Percentiles rank a stretch among this genome's conserved stretches.
Conservation (phyloP, 208 protist species). For the Leptomonas pyrrhocoris region DNA sequence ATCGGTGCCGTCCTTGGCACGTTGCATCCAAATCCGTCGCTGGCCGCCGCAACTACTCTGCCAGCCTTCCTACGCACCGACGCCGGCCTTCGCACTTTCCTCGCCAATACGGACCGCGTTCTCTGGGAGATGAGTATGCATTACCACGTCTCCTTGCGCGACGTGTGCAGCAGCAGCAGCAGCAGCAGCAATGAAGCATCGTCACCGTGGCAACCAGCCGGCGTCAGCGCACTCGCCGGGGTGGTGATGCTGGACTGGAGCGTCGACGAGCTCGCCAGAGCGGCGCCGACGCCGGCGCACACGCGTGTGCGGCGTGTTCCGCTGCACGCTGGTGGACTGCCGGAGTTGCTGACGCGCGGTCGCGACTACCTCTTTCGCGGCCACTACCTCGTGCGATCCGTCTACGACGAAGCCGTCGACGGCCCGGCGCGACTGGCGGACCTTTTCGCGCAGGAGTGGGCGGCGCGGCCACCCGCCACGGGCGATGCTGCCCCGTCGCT, state of each 20-base stretch:
- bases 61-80: constrained; percentile 21
- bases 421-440: constrained; percentile 7
- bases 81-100: constrained; percentile 27
- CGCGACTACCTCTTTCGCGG: constrained; percentile 43
- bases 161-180: constrained; percentile 27
- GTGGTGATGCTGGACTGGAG: constrained; percentile 74
- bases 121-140: constrained; percentile 62
- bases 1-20: constrained; percentile 69
- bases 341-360: constrained; percentile 22
- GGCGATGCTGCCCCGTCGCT: constrained; percentile 7
- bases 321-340: constrained; percentile 21
- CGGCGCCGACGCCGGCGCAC: background rate
- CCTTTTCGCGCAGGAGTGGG: constrained; percentile 5
- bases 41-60: constrained; percentile 24
- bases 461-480: background rate
- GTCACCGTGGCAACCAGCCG: constrained; percentile 45
- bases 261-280: constrained; percentile 16
- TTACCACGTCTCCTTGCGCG: constrained; percentile 42
- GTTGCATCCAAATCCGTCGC: constrained; percentile 57
- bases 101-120: constrained; percentile 52
- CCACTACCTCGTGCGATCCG: constrained; percentile 49
- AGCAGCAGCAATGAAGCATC: too few relatives aligned
- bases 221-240: constrained; percentile 40
- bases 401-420: constrained; percentile 42
- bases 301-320: constrained; percentile 11